phyloP scores from a whole-genome alignment of 805 yeast genomes.

The Scheffersomyces coipomensis region DNA sequence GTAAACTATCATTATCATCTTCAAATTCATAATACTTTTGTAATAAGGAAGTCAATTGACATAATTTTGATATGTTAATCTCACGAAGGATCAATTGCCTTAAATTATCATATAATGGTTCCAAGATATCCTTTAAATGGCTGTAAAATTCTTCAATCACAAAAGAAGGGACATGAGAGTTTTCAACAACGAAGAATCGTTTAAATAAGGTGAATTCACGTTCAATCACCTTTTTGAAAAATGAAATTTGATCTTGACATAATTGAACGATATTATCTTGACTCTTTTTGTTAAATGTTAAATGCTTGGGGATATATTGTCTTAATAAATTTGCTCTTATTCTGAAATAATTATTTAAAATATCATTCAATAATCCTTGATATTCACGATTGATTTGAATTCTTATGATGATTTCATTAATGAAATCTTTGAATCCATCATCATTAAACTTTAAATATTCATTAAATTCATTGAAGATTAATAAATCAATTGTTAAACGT shows the following conservation, averaged over 20 bases:
- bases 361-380: constrained; percentile 64
- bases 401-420: constrained; percentile 36
- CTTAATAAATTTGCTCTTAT: constrained; percentile 51
- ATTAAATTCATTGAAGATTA: constrained; percentile 62
- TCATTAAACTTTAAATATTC: constrained; percentile 16
- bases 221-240: constrained; percentile 56
- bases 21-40: constrained; percentile 66
- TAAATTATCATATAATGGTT: constrained; percentile 72
- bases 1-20: constrained; percentile 15
- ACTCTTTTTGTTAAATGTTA: constrained; percentile 18
- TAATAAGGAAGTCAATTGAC: constrained; percentile 72
- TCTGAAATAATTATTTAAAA: constrained; percentile 61
- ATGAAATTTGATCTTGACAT: constrained; percentile 61
- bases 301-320: constrained; percentile 33
- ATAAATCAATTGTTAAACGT: constrained; percentile 53
- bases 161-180: constrained; percentile 9
- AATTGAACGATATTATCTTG: constrained; percentile 49
- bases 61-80: constrained; percentile 60
- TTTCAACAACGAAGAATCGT: constrained; percentile 40
- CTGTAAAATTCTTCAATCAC: constrained; percentile 37
- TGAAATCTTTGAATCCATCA: constrained; percentile 27
- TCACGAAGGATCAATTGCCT: constrained; percentile 72
- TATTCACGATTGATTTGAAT: constrained; percentile 49
- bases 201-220: constrained; percentile 63
- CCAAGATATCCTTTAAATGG: constrained; percentile 66